Percentiles rank a stretch among this genome's conserved stretches.
Conservation (phyloP, 2,329 filamentous ascomycete genomes). For the Stachybotrys echinatus region DNA sequence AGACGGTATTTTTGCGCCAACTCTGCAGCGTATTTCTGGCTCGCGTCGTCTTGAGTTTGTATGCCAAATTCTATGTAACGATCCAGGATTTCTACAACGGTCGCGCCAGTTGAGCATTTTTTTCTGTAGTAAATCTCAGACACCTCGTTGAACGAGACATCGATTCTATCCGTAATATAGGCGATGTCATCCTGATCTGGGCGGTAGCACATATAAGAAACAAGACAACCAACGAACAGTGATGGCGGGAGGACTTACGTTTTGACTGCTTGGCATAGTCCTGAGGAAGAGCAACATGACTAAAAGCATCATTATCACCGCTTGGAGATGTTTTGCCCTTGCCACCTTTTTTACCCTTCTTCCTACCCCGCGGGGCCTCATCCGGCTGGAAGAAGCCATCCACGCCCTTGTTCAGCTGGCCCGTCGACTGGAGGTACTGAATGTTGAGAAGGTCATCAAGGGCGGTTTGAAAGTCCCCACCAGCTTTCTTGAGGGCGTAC, state of each 20-base stretch:
- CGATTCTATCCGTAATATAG: slow-evolving; percentile 38
- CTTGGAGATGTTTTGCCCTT: slow-evolving; percentile 16
- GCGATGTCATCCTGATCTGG: slow-evolving; percentile 33
- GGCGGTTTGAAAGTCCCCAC: slow-evolving; percentile 61
- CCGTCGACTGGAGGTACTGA: slow-evolving; percentile 67
- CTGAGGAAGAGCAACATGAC: slow-evolving; percentile 10
- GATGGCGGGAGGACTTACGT: slow-evolving; percentile 19
- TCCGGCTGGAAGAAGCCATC: slow-evolving; percentile 69
- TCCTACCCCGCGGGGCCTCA: slow-evolving; percentile 30
- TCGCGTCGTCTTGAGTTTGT: slow-evolving; percentile 20
- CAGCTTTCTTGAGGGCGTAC: slow-evolving; percentile 61
- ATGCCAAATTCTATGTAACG: slow-evolving; percentile 34
- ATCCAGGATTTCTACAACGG: slow-evolving; percentile 37
- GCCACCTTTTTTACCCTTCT: slow-evolving; percentile 32
- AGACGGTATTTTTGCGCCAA: slow-evolving; percentile 33
- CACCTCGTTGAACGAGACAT: slow-evolving; percentile 34
- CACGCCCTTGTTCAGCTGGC: slow-evolving; percentile 64
- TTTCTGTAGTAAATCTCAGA: slow-evolving; percentile 32
- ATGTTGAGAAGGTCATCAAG: slow-evolving; percentile 79
- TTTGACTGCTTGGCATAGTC: slow-evolving; percentile 19
- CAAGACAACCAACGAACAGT: not conserved
- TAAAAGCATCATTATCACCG: slow-evolving; percentile 8
- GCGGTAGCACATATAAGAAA: not conserved
- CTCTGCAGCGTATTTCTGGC: slow-evolving; percentile 22
- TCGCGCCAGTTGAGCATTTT: slow-evolving; percentile 30